Conservation (phyloP, 2,329 filamentous ascomycete genomes). For the Penicillium vulpinum region DNA sequence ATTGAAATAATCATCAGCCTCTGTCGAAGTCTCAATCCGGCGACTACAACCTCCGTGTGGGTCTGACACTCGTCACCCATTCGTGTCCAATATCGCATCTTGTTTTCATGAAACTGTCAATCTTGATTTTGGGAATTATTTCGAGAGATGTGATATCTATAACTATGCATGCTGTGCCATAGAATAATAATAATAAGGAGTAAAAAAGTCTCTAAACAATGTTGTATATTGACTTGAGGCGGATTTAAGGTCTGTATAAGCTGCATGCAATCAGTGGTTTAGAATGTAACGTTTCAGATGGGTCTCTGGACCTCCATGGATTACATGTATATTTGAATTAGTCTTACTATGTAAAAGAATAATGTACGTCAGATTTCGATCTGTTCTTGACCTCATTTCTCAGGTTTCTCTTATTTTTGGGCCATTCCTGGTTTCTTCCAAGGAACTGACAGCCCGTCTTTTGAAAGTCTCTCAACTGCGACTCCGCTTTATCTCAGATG, state of each 20-base stretch:
- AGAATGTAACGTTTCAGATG: background rate
- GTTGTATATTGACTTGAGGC: background rate
- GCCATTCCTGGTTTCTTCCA: background rate
- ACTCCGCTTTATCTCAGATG: background rate
- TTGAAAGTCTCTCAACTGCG: background rate
- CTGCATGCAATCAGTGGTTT: background rate
- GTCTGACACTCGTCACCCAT: conserved; percentile 5
- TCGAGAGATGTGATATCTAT: background rate
- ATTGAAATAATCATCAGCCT: background rate
- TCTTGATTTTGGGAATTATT: background rate
- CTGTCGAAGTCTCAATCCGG: background rate
- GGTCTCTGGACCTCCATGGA: too few relatives aligned
- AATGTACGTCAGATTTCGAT: background rate
- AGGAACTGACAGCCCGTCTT: background rate
- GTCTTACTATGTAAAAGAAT: background rate
- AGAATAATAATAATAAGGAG: background rate
- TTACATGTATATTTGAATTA: background rate
- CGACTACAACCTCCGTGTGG: conserved; percentile 10
- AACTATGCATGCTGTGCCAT: too few relatives aligned
- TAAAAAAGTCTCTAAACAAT: too few relatives aligned
- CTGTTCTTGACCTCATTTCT: background rate
- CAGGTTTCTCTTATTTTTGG: background rate
- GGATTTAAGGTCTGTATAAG: background rate
- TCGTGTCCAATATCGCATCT: background rate
- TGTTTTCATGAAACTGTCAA: background rate